Evolutionary conservation across 192 early-diverging fungal genomes (phyloP).

Genomic region (Coemansia sp.): DNA sequence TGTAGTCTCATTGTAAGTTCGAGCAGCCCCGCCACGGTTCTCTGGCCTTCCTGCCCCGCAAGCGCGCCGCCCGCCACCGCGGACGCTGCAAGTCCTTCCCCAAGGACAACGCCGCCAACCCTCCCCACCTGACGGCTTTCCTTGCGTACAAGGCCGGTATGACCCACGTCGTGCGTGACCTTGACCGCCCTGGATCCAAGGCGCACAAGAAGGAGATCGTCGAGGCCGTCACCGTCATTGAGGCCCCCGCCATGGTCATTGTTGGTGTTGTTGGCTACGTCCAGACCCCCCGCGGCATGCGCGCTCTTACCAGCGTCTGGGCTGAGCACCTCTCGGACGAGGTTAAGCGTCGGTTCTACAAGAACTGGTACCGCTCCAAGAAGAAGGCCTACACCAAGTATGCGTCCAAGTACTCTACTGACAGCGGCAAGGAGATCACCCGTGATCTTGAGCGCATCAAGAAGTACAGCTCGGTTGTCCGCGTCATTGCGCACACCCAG

Average conservation of each 20-base stretch:
- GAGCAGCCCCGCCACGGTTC: slow-evolving; percentile 95
- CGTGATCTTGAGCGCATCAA: slow-evolving; percentile 97
- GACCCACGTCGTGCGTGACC: slow-evolving; percentile 99
- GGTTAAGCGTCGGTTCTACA: slow-evolving; percentile 99
- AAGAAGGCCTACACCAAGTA: slow-evolving; percentile 99
- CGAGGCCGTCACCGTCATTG: slow-evolving; percentile 98
- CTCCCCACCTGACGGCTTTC: slow-evolving; percentile 98
- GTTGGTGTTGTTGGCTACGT: slow-evolving; percentile 99
- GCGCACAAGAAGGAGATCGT: slow-evolving; percentile 99
- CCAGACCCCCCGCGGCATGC: slow-evolving; percentile 97
- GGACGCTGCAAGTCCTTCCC: slow-evolving; percentile 99
- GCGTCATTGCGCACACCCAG: slow-evolving; percentile 98
- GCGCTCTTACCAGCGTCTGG: slow-evolving; percentile 99
- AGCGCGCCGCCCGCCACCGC: slow-evolving; percentile 90
- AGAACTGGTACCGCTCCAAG: slow-evolving; percentile 99
- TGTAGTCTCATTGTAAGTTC: slow-evolving; percentile 91
- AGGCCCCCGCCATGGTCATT: slow-evolving; percentile 95
- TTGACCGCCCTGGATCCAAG: slow-evolving; percentile 99
- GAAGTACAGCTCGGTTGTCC: slow-evolving; percentile 98
- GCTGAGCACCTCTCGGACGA: slow-evolving; percentile 98
- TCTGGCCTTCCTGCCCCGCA: slow-evolving; percentile 66
- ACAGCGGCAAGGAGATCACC: slow-evolving; percentile 78
- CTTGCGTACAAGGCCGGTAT: slow-evolving; percentile 99
- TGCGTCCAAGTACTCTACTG: slow-evolving; percentile 93
- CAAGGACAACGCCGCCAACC: slow-evolving; percentile 92